Evolutionary conservation across 805 yeast genomes (phyloP).

Genomic region (Nadsonia fulvescens): DNA sequence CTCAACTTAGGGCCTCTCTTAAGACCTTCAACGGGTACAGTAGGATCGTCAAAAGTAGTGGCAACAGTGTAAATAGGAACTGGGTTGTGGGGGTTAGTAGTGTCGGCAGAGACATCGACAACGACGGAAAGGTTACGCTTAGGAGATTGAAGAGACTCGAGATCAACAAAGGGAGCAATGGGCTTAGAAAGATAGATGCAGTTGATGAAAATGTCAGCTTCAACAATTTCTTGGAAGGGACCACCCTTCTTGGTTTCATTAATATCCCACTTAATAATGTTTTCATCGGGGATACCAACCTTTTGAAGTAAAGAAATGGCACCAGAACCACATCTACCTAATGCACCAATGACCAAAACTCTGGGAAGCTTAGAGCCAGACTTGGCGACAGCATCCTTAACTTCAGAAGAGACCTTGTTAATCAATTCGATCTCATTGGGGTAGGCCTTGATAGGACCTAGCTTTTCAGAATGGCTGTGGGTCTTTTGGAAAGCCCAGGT

Average conservation of each 20-base stretch:
- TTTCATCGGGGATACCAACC: conserved; percentile 73
- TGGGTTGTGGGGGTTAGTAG: conserved; percentile 96
- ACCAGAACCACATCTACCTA: conserved; percentile 98
- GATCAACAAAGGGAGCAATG: conserved; percentile 78
- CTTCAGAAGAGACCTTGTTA: conserved; percentile 37
- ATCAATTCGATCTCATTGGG: conserved; percentile 63
- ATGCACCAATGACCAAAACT: conserved; percentile 84
- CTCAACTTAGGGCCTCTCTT: conserved; percentile 75
- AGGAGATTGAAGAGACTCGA: conserved; percentile 42
- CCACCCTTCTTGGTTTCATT: conserved; percentile 94
- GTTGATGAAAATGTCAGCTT: conserved; percentile 79
- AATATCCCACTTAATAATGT: conserved; percentile 89
- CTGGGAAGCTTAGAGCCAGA: conserved; percentile 43
- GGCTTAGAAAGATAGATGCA: conserved; percentile 90
- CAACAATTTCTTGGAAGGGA: conserved; percentile 82
- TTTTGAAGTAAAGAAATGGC: conserved; percentile 70
- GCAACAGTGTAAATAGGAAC: conserved; percentile 84
- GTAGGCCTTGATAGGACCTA: conserved; percentile 70
- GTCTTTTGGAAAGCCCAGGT: conserved; percentile 90
- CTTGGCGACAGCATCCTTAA: conserved; percentile 32
- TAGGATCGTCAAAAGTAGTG: conserved; percentile 81
- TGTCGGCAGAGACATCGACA: conserved; percentile 96
- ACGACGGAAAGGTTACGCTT: conserved; percentile 74
- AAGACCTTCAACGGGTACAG: conserved; percentile 64
- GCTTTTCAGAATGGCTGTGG: conserved; percentile 43